Conservation (phyloP, 306 rosid species). For the Canavalia gladiata region DNA sequence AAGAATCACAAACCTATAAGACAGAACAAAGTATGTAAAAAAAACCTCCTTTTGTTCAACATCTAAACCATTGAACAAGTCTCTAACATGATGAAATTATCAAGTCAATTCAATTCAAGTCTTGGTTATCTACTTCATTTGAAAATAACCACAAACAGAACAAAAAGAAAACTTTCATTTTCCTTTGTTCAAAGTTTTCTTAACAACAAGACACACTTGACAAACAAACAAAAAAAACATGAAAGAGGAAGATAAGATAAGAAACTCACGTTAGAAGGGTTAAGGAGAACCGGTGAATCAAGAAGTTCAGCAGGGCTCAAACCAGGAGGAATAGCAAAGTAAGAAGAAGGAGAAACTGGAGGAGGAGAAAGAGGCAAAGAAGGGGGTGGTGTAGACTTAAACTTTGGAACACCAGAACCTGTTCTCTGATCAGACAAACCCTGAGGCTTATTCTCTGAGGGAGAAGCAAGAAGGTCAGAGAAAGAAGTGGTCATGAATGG, state of each 20-base stretch:
- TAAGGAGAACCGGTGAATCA: constrained; percentile 87
- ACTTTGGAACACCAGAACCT: constrained; percentile 82
- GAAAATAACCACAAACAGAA: background rate
- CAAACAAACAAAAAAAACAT: background rate
- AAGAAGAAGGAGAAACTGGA: constrained; percentile 76
- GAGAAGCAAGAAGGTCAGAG: constrained; percentile 74
- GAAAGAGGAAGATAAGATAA: background rate
- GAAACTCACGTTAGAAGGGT: constrained; percentile 65
- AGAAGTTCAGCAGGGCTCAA: constrained; percentile 89
- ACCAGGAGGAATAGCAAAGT: constrained; percentile 84
- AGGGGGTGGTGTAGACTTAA: constrained; percentile 90
- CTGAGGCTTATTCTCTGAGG: constrained; percentile 28
- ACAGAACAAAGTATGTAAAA: background rate
- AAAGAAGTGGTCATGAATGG: constrained; percentile 78
- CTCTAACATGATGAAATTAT: background rate
- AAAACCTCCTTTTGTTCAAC: background rate
- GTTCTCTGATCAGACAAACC: constrained; percentile 62
- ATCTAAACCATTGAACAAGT: constrained; percentile 25
- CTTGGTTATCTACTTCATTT: background rate
- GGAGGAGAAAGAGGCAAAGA: constrained; percentile 85
- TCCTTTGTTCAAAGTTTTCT: background rate
- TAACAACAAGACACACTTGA: background rate
- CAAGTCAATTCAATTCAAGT: constrained; percentile 36
- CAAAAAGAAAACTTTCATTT: background rate
- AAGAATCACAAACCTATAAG: constrained; percentile 13